Evolutionary conservation across 371 early-diverging fungal species (phyloP), one percentile per base, ranked within the genome.

Genomic region (Syncephalastrum monosporum): DNA sequence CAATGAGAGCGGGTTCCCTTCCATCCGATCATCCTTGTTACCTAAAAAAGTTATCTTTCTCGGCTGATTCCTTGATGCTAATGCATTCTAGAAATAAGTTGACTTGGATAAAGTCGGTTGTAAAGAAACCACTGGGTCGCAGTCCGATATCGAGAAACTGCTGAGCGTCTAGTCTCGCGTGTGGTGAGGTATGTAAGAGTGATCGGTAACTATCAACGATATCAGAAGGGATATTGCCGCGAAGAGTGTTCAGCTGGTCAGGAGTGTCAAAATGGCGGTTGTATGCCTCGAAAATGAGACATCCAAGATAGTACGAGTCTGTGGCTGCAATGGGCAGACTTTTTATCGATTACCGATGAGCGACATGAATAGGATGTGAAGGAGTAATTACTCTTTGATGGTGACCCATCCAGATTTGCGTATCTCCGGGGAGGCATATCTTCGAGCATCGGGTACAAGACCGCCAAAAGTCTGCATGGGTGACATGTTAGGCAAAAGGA

Each of bases 1-100:
- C 54, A 60, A 44, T 44, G 57, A 25, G 21, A 21, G 21, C 21
- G 21, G 0, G 2, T 21, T 21, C 2, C 21, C 21, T 21, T 21
- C 21, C 21, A 21, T 21, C 8, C 4, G n/a, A 17, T 16, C 13
- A 12, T 42, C 21, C 14, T 25, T 5, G 3, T 57, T 67, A 78
- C 83, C 72, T 68, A 53, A 94, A 79, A 55, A 94, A 95, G 3
- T 68, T 77, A 17, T 89, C 89, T 58, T 91, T 90, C 67, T 94
- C 94, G 38, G 70, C 59, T 27, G 83, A 82, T 27, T 94, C 95
- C 67, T 94, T 94, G 55, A 96, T 84, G 38, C 87, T 84, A 47
- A 94, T 84, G 66, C 93, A 90, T 58, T 96, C 97, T 41, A 95
- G 64, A 50, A 94, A 94, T 49, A 90, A 56, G 47, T 85, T 88